Evolutionary conservation across 495 filamentous ascomycete genomes (phyloP).

Genomic region (Lepidopterella palustris): DNA sequence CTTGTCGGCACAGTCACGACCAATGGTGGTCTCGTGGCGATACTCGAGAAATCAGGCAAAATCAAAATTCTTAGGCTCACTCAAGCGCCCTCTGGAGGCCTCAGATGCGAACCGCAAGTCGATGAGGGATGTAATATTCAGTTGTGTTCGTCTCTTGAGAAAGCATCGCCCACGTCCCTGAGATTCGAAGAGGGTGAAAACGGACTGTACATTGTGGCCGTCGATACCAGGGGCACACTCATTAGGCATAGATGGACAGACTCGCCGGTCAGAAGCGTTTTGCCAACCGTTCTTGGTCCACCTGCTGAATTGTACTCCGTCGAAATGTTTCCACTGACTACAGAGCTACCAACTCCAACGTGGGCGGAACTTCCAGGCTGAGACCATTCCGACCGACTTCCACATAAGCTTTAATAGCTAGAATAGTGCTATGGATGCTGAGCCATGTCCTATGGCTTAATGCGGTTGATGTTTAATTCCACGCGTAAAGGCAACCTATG

Average conservation of each 20-base stretch:
- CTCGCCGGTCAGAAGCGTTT: not conserved
- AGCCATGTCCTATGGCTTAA: no score
- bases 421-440: no score
- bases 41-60: not conserved
- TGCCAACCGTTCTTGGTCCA: not conserved
- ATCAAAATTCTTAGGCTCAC: not conserved
- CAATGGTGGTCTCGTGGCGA: not conserved
- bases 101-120: not conserved
- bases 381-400: not conserved
- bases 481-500: no score
- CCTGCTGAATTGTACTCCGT: not conserved
- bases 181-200: not conserved
- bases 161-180: not conserved
- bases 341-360: not conserved
- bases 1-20: not conserved
- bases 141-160: not conserved
- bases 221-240: not conserved
- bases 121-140: not conserved
- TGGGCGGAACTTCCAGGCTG: not conserved
- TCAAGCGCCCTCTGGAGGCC: not conserved
- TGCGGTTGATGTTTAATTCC: no score
- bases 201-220: not conserved
- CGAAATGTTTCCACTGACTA: not conserved
- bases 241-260: not conserved
- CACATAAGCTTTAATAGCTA: no score